These are phyloP conservation scores for Cenococcum geophilum DNA, from an alignment of 495 filamentous ascomycete species.

Conservation along the genomic window DNA sequence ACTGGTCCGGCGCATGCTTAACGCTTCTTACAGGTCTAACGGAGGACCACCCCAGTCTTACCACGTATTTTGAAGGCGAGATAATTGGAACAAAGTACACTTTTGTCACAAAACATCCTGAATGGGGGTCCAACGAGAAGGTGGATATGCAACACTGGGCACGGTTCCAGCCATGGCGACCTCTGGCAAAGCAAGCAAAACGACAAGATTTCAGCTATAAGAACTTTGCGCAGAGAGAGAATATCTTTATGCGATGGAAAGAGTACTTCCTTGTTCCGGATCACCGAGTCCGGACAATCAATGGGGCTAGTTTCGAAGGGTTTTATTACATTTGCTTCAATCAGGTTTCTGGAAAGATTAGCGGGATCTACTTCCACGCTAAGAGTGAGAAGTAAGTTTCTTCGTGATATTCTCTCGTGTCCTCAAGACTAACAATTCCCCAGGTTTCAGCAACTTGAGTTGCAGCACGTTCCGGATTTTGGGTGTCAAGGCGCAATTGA, in stretches of 20 bases:
- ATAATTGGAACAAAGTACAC: constrained; percentile 94
- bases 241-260: constrained; percentile 99
- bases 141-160: constrained; percentile 92
- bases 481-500: constrained; percentile 87
- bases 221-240: constrained; percentile 66
- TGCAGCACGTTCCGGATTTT: constrained; percentile 76
- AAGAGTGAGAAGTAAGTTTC: constrained; percentile 85
- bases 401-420: constrained; percentile 8
- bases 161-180: constrained; percentile 80
- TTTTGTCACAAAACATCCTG: constrained; percentile 81
- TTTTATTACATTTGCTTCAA: constrained; percentile 99
- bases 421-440: constrained; percentile 23
- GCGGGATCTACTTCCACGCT: constrained; percentile 94
- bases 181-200: constrained; percentile 67
- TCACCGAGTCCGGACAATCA: constrained; percentile 81
- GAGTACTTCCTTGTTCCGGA: constrained; percentile 97
- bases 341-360: constrained; percentile 74
- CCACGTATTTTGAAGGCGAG: constrained; percentile 97
- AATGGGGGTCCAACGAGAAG: constrained; percentile 89
- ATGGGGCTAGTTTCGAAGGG: constrained; percentile 92
- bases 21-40: constrained; percentile 65
- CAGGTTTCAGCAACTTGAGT: constrained; percentile 87
- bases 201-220: constrained; percentile 67
- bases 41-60: constrained; percentile 89
- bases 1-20: constrained; percentile 16